Conservation (phyloP, 768 basidiomycete genomes). For the Mycena rosella region DNA sequence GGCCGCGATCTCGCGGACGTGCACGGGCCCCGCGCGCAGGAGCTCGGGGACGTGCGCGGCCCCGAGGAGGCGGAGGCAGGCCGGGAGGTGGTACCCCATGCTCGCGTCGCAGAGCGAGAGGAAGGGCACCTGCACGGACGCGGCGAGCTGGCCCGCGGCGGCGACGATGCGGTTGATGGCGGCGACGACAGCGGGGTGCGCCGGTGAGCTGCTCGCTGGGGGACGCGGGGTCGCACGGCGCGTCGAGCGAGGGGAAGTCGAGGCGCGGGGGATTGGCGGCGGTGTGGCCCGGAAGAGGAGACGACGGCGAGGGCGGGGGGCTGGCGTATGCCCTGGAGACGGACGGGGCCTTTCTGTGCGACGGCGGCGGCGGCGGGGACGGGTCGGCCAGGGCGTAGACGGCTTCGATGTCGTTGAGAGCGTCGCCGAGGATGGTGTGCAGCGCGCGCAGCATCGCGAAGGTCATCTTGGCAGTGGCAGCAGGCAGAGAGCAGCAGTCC, state of each 20-base stretch:
- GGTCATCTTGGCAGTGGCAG: constrained; percentile 56
- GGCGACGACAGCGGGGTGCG: constrained; percentile 69
- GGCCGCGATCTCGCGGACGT: constrained; percentile 60
- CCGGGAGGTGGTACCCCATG: constrained; percentile 83
- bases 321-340: constrained; percentile 31
- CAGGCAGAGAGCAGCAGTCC: neutral
- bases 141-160: constrained; percentile 76
- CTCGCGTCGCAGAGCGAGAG: constrained; percentile 78
- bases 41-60: constrained; percentile 80
- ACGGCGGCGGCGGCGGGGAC: neutral
- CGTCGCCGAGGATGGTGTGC: constrained; percentile 74
- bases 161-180: constrained; percentile 77
- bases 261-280: constrained; percentile 38
- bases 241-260: constrained; percentile 72
- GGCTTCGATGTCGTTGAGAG: constrained; percentile 75
- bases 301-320: constrained; percentile 39
- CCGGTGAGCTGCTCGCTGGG: constrained; percentile 66
- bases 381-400: constrained; percentile 54
- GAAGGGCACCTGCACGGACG: constrained; percentile 76
- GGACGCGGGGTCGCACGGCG: constrained; percentile 59
- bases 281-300: too few relatives aligned
- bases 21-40: constrained; percentile 71
- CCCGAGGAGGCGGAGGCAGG: constrained; percentile 80
- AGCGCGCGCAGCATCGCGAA: constrained; percentile 74
- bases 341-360: constrained; percentile 11